Evolutionary conservation across 106 monocot species (phyloP).

Genomic region (Dioscorea zingiberensis): DNA sequence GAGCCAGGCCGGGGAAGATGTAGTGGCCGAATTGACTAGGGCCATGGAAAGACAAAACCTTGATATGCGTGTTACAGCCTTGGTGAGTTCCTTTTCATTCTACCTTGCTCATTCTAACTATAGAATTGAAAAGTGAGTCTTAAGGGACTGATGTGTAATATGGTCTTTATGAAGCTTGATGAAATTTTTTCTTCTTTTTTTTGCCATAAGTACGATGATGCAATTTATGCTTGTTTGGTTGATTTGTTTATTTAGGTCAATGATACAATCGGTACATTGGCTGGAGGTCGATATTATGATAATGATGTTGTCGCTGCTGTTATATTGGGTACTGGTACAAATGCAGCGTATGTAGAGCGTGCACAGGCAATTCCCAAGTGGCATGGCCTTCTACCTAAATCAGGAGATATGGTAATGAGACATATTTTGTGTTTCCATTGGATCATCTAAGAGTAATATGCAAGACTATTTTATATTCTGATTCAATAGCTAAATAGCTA

Average conservation of each 20-base stretch:
- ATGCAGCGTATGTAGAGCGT: conserved; percentile 95
- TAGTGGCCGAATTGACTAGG: conserved; percentile 58
- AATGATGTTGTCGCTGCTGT: conserved; percentile 86
- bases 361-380: conserved; percentile 91
- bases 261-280: conserved; percentile 93
- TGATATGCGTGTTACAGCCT: conserved; percentile 70
- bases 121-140: no score
- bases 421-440: no score
- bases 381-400: conserved; percentile 74
- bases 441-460: no score
- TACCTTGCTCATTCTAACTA: no score
- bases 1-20: conserved; percentile 68
- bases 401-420: conserved; percentile 78
- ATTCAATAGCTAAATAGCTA: no score
- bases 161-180: no score
- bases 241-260: conserved; percentile 51
- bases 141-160: no score
- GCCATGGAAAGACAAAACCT: conserved; percentile 80
- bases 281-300: conserved; percentile 80
- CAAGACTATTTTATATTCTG: no score
- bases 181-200: no score
- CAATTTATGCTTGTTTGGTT: not conserved
- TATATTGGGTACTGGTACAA: conserved; percentile 95
- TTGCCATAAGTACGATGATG: no score
- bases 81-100: conserved; percentile 29